Evolutionary conservation across 305 asterid species (phyloP), one percentile per base, ranked within the genome.

Genomic region (Fraxinus velutina): DNA sequence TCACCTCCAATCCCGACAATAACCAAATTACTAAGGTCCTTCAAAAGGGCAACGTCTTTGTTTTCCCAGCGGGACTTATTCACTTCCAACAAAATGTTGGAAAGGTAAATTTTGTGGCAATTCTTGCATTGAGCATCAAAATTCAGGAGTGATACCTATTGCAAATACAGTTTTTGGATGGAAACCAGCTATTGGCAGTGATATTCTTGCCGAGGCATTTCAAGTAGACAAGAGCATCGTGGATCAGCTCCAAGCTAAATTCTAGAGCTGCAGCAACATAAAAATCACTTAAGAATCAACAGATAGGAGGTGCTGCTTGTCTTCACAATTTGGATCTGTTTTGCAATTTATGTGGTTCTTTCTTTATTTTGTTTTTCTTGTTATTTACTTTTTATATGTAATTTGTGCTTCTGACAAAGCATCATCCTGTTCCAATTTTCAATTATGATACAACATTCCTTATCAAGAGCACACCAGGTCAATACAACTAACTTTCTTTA

Each of bases 61-160:
- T 83, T 8, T 72, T 85, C 19, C 84, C 82, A 1, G 17, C 72
- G 0, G 84, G 88, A 5, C 82, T 85, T 17, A 15, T 85, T 24
- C 88, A 85, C 75, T 82, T 29, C 73, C 86, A 85, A 21, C 50
- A 36, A 21, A 85, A 85, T 4, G 71, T 77, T 1, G 88, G 83
- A 1, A 77, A 27, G 19, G 71, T n/a, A 37, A 70, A 78, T 19
- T 84, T 80, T 0, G 83, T 85, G 1, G 79, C 86, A 1, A 76
- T 85, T 9, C 32, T 81, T 0, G 83, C 72, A 24, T 72, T 80
- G 84, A 85, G 85, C 79, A 83, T 36, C 83, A 82, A 62, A 85
- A 85, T 77, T 79, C 82, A 0, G 78, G 84, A 1, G 81, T 83
- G 2, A 78, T 85, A 6, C 60, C 86, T 1, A 37, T 68, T 39